These are phyloP conservation scores for Trichophyton simii DNA, from an alignment of 2,329 filamentous ascomycete species.

Conservation along the genomic window DNA sequence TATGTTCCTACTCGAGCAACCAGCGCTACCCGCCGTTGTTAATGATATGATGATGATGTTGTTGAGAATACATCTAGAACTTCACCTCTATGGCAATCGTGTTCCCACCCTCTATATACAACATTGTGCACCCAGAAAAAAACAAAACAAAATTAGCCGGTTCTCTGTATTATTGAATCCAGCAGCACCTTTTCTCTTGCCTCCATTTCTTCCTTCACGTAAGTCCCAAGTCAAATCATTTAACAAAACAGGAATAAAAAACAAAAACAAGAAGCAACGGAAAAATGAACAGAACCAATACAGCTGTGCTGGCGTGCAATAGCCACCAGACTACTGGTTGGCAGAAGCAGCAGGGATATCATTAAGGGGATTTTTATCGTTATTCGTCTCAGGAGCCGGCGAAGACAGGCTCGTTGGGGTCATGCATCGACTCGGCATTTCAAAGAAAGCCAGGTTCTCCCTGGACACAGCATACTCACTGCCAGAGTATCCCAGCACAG, in stretches of 20 bases:
- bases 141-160: background rate
- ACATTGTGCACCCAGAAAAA: background rate
- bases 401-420: background rate
- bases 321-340: background rate
- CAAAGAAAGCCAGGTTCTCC: conserved; percentile 72
- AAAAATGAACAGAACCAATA: background rate
- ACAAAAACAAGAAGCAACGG: background rate
- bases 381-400: background rate
- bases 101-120: conserved; percentile 1
- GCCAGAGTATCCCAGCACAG: conserved; percentile 77
- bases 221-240: background rate
- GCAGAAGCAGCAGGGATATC: background rate
- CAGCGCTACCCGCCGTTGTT: background rate
- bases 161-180: background rate
- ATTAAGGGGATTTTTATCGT: background rate
- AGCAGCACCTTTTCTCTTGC: background rate
- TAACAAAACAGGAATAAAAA: background rate
- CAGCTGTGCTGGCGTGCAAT: too few relatives aligned
- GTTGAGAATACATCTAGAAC: conserved; percentile 1
- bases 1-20: background rate
- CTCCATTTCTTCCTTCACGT: background rate
- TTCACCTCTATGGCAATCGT: background rate
- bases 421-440: conserved; percentile 14
- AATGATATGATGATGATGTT: background rate
- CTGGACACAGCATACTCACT: conserved; percentile 85